Percentiles rank a stretch among this genome's conserved stretches.
Evolutionary conservation across 2,329 filamentous ascomycete genomes (phyloP).

Genomic region (Diaporthe humulicola): DNA sequence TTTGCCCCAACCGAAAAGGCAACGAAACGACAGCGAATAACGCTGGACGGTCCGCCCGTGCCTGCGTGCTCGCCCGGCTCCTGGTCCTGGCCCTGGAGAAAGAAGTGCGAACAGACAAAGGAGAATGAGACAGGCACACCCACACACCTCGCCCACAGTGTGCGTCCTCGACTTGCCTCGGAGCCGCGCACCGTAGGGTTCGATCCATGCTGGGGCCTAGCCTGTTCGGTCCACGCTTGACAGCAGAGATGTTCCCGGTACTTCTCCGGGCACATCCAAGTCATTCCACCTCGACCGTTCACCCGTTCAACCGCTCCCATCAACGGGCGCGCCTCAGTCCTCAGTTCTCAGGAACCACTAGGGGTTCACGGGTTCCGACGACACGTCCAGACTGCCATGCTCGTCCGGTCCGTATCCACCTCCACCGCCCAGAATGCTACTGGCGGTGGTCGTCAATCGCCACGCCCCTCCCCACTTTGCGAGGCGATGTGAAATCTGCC

Average conservation of each 20-base stretch:
- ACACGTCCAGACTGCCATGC: conserved; percentile 15
- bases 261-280: conserved; percentile 22
- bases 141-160: conserved; percentile 7
- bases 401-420: conserved; percentile 8
- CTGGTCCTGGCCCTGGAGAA: conserved; percentile 24
- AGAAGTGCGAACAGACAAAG: conserved; percentile 25
- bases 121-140: conserved; percentile 28
- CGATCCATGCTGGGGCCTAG: conserved; percentile 10
- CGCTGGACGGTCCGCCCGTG: conserved; percentile 18
- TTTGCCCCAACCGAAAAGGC: conserved; percentile 26
- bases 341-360: neutral
- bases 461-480: neutral
- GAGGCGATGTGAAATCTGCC: conserved; percentile 16
- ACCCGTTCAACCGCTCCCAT: conserved; percentile 29
- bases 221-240: conserved; percentile 25
- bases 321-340: conserved; percentile 14
- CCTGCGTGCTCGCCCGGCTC: neutral
- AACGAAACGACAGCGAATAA: conserved; percentile 25
- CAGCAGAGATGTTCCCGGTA: conserved; percentile 29
- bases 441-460: conserved; percentile 15
- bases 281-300: conserved; percentile 24
- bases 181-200: conserved; percentile 12
- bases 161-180: conserved; percentile 4
- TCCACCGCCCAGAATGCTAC: conserved; percentile 16
- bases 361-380: conserved; percentile 2